Conservation (phyloP, 2,329 filamentous ascomycete species). For the Xylaria sp. region DNA sequence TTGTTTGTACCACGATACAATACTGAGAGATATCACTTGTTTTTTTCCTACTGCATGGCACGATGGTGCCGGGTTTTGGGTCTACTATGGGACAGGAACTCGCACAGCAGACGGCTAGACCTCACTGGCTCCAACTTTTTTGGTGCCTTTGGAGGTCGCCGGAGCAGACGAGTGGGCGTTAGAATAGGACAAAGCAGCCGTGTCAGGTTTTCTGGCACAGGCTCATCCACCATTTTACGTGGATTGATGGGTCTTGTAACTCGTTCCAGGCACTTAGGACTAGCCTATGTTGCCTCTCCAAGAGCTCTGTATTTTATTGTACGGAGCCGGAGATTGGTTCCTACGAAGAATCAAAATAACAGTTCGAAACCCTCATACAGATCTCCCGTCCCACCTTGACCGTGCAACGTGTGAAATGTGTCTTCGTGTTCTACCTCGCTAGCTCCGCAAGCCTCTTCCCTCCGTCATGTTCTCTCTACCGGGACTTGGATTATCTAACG, state of each 20-base stretch:
- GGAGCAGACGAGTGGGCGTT: conserved; percentile 15
- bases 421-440: conserved; percentile 1
- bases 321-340: conserved; percentile 17
- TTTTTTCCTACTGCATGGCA: conserved; percentile 36
- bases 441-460: background rate
- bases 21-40: conserved; percentile 38
- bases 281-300: conserved; percentile 27
- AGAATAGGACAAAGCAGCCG: conserved; percentile 23
- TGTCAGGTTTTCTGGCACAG: conserved; percentile 18
- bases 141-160: conserved; percentile 19
- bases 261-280: conserved; percentile 27
- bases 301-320: conserved; percentile 7
- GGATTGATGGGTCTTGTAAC: conserved; percentile 38
- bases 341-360: conserved; percentile 24
- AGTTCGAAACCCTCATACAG: conserved; percentile 26
- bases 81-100: conserved; percentile 24
- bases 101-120: conserved; percentile 22
- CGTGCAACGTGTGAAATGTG: conserved; percentile 1
- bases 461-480: too few species aligned
- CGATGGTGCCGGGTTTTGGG: conserved; percentile 31
- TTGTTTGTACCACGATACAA: conserved; percentile 35
- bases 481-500: too few species aligned
- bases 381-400: conserved; percentile 1
- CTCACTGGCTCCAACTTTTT: conserved; percentile 14
- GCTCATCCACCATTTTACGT: conserved; percentile 29